Percentiles rank a stretch among this genome's conserved stretches.
These are phyloP conservation scores for Ajuga chamaepitys DNA, from an alignment of 257 asterid species.

Conservation along the genomic window DNA sequence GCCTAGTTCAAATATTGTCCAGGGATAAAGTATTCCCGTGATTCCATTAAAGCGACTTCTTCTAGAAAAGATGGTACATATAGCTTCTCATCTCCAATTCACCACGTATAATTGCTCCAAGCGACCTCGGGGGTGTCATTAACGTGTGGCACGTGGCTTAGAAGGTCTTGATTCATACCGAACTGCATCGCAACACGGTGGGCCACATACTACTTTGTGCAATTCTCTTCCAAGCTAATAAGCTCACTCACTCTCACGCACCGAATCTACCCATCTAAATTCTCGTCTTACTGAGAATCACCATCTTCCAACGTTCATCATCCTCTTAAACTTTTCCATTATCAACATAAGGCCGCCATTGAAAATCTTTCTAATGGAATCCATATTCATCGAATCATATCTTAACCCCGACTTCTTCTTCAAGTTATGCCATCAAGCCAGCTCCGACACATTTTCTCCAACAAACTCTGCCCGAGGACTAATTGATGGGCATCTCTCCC, in stretches of 20 bases:
- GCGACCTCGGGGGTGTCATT: background rate
- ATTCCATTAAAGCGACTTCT: no score
- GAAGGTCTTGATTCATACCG: background rate
- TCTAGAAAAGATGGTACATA: no score
- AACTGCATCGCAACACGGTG: background rate
- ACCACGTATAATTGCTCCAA: no score
- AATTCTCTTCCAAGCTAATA: background rate
- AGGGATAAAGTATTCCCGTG: no score
- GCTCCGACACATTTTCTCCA: conserved; percentile 12
- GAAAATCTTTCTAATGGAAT: conserved; percentile 6
- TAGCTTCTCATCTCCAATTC: no score
- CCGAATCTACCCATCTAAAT: conserved; percentile 10
- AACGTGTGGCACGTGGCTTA: background rate
- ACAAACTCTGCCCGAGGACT: background rate
- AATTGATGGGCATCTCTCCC: conserved; percentile 33
- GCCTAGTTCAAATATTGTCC: no score
- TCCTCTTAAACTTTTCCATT: conserved; percentile 9
- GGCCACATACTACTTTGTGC: background rate
- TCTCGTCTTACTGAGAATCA: conserved; percentile 2
- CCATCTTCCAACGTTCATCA: conserved; percentile 7
- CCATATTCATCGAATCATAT: background rate
- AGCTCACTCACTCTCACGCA: background rate
- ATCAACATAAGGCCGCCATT: conserved; percentile 32
- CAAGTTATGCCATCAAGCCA: conserved; percentile 29
- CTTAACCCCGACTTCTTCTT: background rate